A percentile compares a stretch with the other conserved stretches of the same genome.
phyloP scores from a whole-genome alignment of 1,284 basidiomycete genomes.

The Marasmius tenuissimus region DNA sequence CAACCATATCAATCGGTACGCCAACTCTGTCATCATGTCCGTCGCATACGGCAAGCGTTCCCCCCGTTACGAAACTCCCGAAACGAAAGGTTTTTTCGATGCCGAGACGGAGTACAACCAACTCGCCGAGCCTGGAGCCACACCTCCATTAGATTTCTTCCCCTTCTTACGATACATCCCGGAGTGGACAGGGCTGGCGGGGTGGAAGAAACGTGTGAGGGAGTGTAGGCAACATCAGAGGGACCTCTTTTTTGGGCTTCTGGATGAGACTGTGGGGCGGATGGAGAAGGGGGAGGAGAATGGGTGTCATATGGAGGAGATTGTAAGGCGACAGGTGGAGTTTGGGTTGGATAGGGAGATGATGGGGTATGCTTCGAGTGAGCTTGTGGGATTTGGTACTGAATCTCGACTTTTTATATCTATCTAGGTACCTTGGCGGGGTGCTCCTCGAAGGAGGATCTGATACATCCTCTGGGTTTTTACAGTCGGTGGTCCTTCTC shows the following conservation, averaged over 20 bases:
- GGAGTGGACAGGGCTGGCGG: constrained; percentile 23
- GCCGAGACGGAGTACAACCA: constrained; percentile 24
- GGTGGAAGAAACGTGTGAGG: constrained; percentile 28
- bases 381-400: too few species aligned
- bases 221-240: constrained; percentile 21
- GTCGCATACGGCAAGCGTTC: constrained; percentile 30
- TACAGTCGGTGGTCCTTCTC: constrained; percentile 10
- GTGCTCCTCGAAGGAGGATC: constrained; percentile 15
- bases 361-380: constrained; percentile 7
- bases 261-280: constrained; percentile 9
- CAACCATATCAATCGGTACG: constrained; percentile 25
- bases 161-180: constrained; percentile 34
- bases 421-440: constrained; percentile 14
- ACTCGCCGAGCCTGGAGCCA: constrained; percentile 27
- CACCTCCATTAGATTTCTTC: constrained; percentile 32
- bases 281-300: constrained; percentile 8
- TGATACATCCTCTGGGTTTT: constrained; percentile 12
- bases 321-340: constrained; percentile 9
- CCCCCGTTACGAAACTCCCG: constrained; percentile 22
- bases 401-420: background rate
- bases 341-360: constrained; percentile 8
- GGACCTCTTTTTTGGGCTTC: constrained; percentile 11
- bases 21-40: constrained; percentile 29
- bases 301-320: constrained; percentile 12
- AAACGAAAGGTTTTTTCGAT: constrained; percentile 25